A percentile compares a stretch with the other conserved stretches of the same genome.
Evolutionary conservation across 169 alveolate genomes (phyloP).

Genomic region (Eimeria falciformis): DNA sequence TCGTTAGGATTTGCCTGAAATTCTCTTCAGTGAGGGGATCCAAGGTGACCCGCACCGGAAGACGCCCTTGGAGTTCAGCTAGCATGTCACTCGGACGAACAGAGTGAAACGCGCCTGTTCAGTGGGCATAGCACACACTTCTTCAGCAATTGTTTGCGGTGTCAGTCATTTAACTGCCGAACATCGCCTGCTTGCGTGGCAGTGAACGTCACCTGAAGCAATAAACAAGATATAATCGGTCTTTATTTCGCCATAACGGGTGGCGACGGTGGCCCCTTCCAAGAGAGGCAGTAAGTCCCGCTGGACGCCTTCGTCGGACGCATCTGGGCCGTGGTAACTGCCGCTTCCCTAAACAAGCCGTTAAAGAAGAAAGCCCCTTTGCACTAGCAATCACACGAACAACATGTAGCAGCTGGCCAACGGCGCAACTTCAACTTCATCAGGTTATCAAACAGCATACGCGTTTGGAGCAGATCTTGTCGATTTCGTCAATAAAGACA

Average conservation of each 20-base stretch:
- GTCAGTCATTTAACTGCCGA: neutral
- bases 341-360: conserved; percentile 42
- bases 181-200: neutral
- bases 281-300: conserved; percentile 92
- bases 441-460: neutral
- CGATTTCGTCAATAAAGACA: conserved; percentile 94
- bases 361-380: neutral
- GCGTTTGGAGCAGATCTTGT: conserved; percentile 87
- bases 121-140: neutral
- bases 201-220: conserved; percentile 81
- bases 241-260: conserved; percentile 89
- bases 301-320: conserved; percentile 94
- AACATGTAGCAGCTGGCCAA: neutral
- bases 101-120: conserved; percentile 91
- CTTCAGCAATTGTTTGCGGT: neutral
- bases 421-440: neutral
- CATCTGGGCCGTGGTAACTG: conserved; percentile 85
- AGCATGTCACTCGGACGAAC: conserved; percentile 92
- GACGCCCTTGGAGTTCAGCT: conserved; percentile 93
- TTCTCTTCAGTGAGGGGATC: conserved; percentile 87
- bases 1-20: conserved; percentile 85
- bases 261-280: conserved; percentile 91
- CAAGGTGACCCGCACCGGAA: conserved; percentile 90
- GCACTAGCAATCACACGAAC: too few relatives aligned
- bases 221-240: conserved; percentile 92